phyloP scores from a whole-genome alignment of 345 rosid genomes.

The Diplotaxis tenuifolia region DNA sequence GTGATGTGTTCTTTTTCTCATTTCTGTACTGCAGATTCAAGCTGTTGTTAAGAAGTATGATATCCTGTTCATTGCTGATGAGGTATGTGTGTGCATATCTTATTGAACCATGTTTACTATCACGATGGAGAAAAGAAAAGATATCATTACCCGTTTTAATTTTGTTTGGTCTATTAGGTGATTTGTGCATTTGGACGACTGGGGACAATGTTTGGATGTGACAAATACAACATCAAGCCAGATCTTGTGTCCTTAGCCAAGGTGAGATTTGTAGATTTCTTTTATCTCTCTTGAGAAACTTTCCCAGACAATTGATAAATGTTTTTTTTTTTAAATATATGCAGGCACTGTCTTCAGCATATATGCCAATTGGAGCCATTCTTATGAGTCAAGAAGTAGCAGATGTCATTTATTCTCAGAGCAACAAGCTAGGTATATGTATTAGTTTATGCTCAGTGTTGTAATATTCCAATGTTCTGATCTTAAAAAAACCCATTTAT shows the following conservation, averaged over 20 bases:
- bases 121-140: neutral
- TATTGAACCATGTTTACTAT: neutral
- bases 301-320: neutral
- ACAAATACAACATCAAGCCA: conserved; percentile 85
- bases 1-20: neutral
- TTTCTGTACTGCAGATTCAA: conserved; percentile 62
- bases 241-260: conserved; percentile 87
- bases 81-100: conserved; percentile 46
- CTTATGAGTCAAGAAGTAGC: conserved; percentile 79
- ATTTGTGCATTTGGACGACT: conserved; percentile 98
- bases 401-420: conserved; percentile 86
- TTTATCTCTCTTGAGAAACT: neutral
- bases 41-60: conserved; percentile 88
- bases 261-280: conserved; percentile 47
- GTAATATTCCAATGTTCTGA: neutral
- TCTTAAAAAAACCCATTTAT: neutral
- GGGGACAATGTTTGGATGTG: conserved; percentile 92
- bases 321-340: neutral
- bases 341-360: conserved; percentile 91
- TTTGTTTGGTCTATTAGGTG: conserved; percentile 49
- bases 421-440: conserved; percentile 87
- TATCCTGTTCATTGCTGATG: conserved; percentile 86
- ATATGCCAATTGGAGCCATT: conserved; percentile 94
- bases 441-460: neutral
- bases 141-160: neutral